Base-by-base conservation (phyloP, 495 filamentous ascomycete species). In the Bryoglossum gracile region DNA sequence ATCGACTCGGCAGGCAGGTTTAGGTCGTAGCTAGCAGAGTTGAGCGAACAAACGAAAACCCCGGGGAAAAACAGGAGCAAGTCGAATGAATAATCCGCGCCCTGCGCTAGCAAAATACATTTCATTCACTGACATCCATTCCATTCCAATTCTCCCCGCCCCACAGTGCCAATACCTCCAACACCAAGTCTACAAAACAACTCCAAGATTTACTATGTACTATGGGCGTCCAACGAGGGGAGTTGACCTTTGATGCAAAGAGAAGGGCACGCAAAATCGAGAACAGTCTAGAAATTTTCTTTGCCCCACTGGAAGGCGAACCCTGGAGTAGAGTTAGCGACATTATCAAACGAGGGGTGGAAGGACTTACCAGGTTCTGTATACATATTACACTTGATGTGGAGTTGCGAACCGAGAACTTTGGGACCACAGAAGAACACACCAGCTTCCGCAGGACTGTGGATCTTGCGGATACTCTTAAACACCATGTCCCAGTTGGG, bases 401-500 rank as follows among this genome's bases (percentile, higher is more conserved):
- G 83, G 47, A 88, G 61, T 53, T 72, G 62, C 59, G 77, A 82
- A 22, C 83, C 84, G 39, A 88, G 64, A 6, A 73, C 74, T 65
- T 86, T 85, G 30, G 84, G 83, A 3, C 84, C 84, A 65, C 84
- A 88, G 67, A 88, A 88, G 68, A 88, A 88, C 11, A 87, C 83
- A 59, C 84, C 84, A 8, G 81, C 83, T 65, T 87, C 83, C n/a
- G 75, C 75, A 3, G 84, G 62, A 57, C 66, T 62, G 52, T 89
- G 85, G 22, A 88, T 79, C 57, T 85, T 83, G 49, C 83, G 65
- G 61, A 88, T 84, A 43, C 78, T 80, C 53, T 82, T 72, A 64
- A 88, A 87, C 45, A 88, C 79, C 71, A 81, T 85, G 53, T 87
- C 83, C 84, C 84, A 88, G 56, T 87, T 86, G 5, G 84, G 84